These are phyloP conservation scores for Limonium bicolor DNA, from an alignment of 148 eudicot genomes.

Conservation along the genomic window DNA sequence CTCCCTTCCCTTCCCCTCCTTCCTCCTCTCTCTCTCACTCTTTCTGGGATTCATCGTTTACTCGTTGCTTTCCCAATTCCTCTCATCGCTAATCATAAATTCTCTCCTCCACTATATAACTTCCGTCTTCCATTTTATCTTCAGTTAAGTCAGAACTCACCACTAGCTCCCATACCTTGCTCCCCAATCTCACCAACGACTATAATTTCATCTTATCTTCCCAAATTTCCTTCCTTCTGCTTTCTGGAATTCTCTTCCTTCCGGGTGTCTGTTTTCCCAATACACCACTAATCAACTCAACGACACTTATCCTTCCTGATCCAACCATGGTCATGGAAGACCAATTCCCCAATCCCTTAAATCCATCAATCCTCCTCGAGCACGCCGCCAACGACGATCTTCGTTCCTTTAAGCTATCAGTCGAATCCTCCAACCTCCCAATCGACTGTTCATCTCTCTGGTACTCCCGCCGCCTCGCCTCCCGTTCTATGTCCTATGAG, in stretches of 20 bases:
- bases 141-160: not conserved
- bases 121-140: not conserved
- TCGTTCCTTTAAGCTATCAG: not conserved
- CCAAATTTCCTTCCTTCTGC: not conserved
- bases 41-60: conserved; percentile 3
- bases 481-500: not conserved
- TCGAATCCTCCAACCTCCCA: not conserved
- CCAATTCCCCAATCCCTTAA: not conserved
- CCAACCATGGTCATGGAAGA: not conserved
- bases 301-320: not conserved
- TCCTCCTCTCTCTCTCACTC: not conserved
- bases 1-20: too few species aligned
- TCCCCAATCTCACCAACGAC: not conserved
- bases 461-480: not conserved
- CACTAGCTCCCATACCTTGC: not conserved
- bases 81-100: conserved; percentile 1
- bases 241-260: not conserved
- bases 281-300: too few species aligned
- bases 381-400: conserved; percentile 1
- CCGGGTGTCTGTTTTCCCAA: too few species aligned
- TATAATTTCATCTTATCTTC: not conserved
- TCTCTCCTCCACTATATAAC: not conserved
- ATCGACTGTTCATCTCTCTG: not conserved
- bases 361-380: conserved; percentile 1
- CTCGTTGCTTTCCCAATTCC: not conserved